Evolutionary conservation across 192 early-diverging fungal genomes (phyloP), one percentile per base, ranked within the genome.

Genomic region (Coemansia sp.): DNA sequence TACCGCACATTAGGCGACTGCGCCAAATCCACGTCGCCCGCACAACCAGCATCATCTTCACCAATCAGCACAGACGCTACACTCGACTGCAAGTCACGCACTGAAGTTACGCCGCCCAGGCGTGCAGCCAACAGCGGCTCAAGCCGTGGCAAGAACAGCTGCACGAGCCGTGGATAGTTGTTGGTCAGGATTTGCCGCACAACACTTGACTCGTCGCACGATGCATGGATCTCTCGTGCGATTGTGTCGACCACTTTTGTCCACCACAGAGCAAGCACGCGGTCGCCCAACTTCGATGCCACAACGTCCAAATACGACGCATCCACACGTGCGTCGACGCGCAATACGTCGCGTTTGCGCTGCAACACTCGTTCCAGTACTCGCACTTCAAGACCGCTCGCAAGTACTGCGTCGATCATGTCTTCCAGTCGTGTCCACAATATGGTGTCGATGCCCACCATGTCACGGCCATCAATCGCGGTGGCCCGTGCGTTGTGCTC

Each of bases 331-430:
- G 40, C 40, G 5, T 25, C 52, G 4, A 42, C 49, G 15, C 63
- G 62, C 34, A 69, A 40, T 23, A 60, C 63, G 21, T 75, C 67
- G 23, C 73, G 73, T 56, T 60, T 71, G 34, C 74, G 60, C 14
- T 58, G 59, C 64, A 80, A 23, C n/a, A 71, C 78, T 46, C 73
- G 68, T 21, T 74, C 78, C 18, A 80, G 62, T 24, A 53, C 56
- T 7, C 69, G 68, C 42, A 80, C 25, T 55, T 66, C 68, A 38
- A 65, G 52, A 6, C 60, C 78, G 5, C 63, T 52, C 3, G 24
- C 49, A 17, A 58, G 47, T 48, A 80, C 50, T 38, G 28, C 65
- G 14, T 72, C 73, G 9, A 44, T 58, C 7, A 68, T 46, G 5
- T 34, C 38, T 20, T 67, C 68, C 2, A 80, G 17, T n/a, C 65